Evolutionary conservation across 345 rosid species (phyloP).

Genomic region (Eucalyptus regnans): DNA sequence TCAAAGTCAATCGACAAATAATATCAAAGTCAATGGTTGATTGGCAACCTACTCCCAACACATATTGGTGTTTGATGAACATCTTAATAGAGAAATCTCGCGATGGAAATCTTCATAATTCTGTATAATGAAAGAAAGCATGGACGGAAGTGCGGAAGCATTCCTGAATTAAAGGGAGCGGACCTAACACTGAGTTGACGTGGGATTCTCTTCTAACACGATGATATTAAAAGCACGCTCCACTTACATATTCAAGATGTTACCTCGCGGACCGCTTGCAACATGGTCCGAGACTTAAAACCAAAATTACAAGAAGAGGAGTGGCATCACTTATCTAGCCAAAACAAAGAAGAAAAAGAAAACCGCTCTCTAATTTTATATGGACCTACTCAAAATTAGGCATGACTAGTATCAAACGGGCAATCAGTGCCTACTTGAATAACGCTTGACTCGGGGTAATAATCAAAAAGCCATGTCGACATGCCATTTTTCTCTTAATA

Average conservation of each 20-base stretch:
- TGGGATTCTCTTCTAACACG: background rate
- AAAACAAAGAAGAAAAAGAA: accelerated
- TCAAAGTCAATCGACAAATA: background rate
- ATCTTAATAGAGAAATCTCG: background rate
- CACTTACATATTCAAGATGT: background rate
- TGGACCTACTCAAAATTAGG: background rate
- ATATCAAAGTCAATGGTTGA: background rate
- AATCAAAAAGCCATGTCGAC: background rate
- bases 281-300: background rate
- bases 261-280: background rate
- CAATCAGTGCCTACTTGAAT: background rate
- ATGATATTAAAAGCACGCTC: background rate
- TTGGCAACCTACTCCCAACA: background rate
- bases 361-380: background rate
- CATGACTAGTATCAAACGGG: background rate
- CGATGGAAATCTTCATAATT: background rate
- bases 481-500: background rate
- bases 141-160: accelerated
- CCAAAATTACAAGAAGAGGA: background rate
- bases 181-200: background rate
- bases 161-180: background rate
- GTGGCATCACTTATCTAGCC: background rate
- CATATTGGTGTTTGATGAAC: background rate
- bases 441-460: background rate
- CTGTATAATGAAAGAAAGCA: background rate